Percentiles rank a stretch among this genome's conserved stretches.
These are phyloP conservation scores for Jimgerdemannia flammicorona DNA, from an alignment of 192 early-diverging fungal genomes.

Conservation along the genomic window DNA sequence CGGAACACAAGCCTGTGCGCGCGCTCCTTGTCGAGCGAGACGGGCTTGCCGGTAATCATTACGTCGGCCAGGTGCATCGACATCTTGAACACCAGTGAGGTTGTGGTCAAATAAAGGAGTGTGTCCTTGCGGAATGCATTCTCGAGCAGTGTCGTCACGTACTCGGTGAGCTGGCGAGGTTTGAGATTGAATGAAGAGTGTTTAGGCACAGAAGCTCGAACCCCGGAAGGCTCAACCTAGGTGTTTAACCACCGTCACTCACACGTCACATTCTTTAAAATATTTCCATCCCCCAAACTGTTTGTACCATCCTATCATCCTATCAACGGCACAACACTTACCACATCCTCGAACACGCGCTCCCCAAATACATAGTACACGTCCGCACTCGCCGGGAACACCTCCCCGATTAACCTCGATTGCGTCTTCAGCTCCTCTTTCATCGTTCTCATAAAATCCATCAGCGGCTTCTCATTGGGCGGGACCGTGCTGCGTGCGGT, in stretches of 20 bases:
- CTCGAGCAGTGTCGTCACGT: conserved; percentile 58
- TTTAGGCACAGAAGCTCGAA: not conserved
- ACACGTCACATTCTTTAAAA: no score
- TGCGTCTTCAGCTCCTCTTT: conserved; percentile 66
- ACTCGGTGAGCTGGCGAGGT: conserved; percentile 41
- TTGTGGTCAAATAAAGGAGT: conserved; percentile 64
- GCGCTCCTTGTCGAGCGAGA: conserved; percentile 42
- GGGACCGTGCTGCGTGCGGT: conserved; percentile 1
- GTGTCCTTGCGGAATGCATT: conserved; percentile 57
- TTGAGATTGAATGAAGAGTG: not conserved
- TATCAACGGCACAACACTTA: conserved; percentile 6
- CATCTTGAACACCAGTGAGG: conserved; percentile 54
- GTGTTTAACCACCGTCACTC: no score
- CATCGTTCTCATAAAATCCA: conserved; percentile 62
- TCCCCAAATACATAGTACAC: conserved; percentile 70
- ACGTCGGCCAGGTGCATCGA: conserved; percentile 55
- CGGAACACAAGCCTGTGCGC: conserved; percentile 49
- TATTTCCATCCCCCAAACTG: not conserved
- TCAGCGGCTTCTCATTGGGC: conserved; percentile 37
- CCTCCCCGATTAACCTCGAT: conserved; percentile 54
- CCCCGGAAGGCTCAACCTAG: not conserved
- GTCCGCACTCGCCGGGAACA: conserved; percentile 66
- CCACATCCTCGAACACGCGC: conserved; percentile 79
- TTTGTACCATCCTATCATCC: not conserved
- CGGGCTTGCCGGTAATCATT: conserved; percentile 33